Evolutionary conservation across 2,329 filamentous ascomycete genomes (phyloP).

Genomic region (Aaosphaeria pasadenensis): DNA sequence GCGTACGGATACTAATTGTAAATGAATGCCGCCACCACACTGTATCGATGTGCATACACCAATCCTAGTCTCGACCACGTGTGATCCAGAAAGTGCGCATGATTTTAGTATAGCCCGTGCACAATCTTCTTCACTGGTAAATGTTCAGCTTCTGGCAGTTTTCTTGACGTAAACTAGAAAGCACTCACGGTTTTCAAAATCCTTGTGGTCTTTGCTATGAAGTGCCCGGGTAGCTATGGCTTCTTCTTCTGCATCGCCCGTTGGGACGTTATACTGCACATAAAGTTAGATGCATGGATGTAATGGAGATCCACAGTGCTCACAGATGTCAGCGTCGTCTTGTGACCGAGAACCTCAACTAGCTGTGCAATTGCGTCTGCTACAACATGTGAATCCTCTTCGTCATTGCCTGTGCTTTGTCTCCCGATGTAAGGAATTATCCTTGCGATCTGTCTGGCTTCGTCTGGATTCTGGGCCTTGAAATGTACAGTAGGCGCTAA

Average conservation of each 20-base stretch:
- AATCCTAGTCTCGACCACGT: too few species aligned
- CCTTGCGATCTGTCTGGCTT: slow-evolving; percentile 48
- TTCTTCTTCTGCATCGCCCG: slow-evolving; percentile 33
- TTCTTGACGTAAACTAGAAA: neutral
- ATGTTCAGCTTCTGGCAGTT: neutral
- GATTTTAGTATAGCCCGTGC: slow-evolving; percentile 24
- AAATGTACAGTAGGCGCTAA: slow-evolving; percentile 53
- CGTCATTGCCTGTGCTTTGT: slow-evolving; percentile 40
- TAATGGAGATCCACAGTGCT: slow-evolving; percentile 3
- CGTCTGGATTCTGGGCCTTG: slow-evolving; percentile 46
- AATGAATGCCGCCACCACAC: too few species aligned
- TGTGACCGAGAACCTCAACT: slow-evolving; percentile 43
- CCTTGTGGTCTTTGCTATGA: slow-evolving; percentile 36
- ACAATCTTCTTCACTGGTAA: slow-evolving; percentile 31
- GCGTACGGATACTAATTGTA: too few species aligned
- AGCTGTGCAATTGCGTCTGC: slow-evolving; percentile 46
- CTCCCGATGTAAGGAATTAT: slow-evolving; percentile 46
- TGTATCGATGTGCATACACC: too few species aligned
- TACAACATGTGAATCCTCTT: slow-evolving; percentile 44
- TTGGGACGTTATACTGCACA: slow-evolving; percentile 32
- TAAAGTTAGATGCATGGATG: too few species aligned
- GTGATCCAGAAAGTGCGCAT: neutral
- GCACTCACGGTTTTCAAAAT: slow-evolving; percentile 32
- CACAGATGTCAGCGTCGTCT: slow-evolving; percentile 33
- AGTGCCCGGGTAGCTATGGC: slow-evolving; percentile 33